These are phyloP conservation scores for Uromyces viciae-fabae DNA, from an alignment of 1,284 basidiomycete genomes.

Conservation along the genomic window DNA sequence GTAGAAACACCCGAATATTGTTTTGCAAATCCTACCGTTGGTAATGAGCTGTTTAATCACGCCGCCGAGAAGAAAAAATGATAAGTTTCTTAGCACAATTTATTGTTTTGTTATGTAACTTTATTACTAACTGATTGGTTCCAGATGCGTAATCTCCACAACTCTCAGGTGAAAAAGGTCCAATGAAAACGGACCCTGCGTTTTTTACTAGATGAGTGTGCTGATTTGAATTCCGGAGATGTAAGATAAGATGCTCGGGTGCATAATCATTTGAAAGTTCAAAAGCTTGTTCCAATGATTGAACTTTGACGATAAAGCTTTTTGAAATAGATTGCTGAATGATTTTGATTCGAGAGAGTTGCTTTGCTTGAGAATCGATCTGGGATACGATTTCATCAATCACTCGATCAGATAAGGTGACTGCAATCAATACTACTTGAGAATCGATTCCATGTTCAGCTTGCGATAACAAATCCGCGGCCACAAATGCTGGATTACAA, in stretches of 20 bases:
- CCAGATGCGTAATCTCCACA: conserved; percentile 98
- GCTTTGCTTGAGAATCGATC: conserved; percentile 81
- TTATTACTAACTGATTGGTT: conserved; percentile 75
- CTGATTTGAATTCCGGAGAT: conserved; percentile 68
- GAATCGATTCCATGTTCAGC: conserved; percentile 96
- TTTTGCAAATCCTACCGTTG: conserved; percentile 77
- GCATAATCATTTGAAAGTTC: conserved; percentile 94
- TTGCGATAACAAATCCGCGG: conserved; percentile 92
- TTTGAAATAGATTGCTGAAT: conserved; percentile 85
- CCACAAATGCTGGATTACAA: conserved; percentile 83
- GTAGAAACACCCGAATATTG: conserved; percentile 99
- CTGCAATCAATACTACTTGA: conserved; percentile 86
- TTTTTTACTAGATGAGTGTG: conserved; percentile 72
- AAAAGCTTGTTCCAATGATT: conserved; percentile 70
- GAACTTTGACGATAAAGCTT: conserved; percentile 78
- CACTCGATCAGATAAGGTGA: conserved; percentile 65
- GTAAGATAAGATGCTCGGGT: conserved; percentile 90
- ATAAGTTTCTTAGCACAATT: too few relatives aligned
- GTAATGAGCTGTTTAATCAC: conserved; percentile 4
- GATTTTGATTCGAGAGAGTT: conserved; percentile 81
- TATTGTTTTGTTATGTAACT: too few relatives aligned
- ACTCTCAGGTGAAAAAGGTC: conserved; percentile 87
- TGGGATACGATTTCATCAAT: conserved; percentile 75
- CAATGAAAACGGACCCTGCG: conserved; percentile 94
- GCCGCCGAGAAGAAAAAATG: too few relatives aligned